Percentiles rank a stretch among this genome's conserved stretches.
These are phyloP conservation scores for Cytospora paraplurivora DNA, from an alignment of 2,329 filamentous ascomycete species.

Conservation along the genomic window DNA sequence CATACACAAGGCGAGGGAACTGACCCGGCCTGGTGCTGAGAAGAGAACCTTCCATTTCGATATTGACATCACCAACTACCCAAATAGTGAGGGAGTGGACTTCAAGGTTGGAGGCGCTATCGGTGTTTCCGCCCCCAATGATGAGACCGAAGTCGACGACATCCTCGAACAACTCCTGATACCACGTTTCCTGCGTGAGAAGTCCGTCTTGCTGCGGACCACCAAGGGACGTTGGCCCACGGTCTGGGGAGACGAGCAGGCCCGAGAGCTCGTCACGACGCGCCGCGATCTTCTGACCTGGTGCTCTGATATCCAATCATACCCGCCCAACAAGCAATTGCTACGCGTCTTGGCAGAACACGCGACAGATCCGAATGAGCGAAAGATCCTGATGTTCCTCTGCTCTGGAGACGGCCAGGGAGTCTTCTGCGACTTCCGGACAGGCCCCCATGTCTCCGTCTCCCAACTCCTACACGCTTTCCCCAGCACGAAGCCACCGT, in stretches of 20 bases:
- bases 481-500: constrained; percentile 84
- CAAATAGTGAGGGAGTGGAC: constrained; percentile 78
- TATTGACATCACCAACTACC: constrained; percentile 91
- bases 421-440: constrained; percentile 91
- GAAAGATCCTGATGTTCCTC: constrained; percentile 84
- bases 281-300: constrained; percentile 90
- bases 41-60: constrained; percentile 98
- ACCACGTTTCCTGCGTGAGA: constrained; percentile 80
- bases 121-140: constrained; percentile 88
- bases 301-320: constrained; percentile 93
- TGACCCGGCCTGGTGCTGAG: constrained; percentile 86
- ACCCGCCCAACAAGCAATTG: constrained; percentile 84
- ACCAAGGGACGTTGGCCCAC: constrained; percentile 88
- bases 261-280: constrained; percentile 85
- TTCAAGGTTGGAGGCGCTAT: constrained; percentile 97
- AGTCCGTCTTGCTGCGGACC: constrained; percentile 78
- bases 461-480: constrained; percentile 88
- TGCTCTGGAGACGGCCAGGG: constrained; percentile 89
- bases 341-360: constrained; percentile 86
- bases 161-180: constrained; percentile 81
- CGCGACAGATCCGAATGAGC: constrained; percentile 77
- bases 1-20: constrained; percentile 79
- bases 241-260: constrained; percentile 90
- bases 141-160: constrained; percentile 74
- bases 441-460: constrained; percentile 82